Base-by-base conservation (phyloP, 1,284 basidiomycete genomes). In the Sporisorium sorghi region DNA sequence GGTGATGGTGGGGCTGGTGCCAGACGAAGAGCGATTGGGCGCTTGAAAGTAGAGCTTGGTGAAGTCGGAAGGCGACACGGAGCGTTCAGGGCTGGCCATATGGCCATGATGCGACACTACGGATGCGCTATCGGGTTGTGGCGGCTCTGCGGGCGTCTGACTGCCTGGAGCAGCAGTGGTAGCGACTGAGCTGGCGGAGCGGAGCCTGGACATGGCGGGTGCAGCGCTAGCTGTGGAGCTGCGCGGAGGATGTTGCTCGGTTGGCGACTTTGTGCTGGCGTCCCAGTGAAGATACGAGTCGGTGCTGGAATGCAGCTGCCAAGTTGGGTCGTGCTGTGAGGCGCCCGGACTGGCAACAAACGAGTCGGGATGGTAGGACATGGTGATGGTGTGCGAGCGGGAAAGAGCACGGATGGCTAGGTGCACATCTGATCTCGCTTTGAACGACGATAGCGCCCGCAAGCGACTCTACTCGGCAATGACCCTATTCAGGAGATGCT, bases 221-320 rank as follows among this genome's bases (percentile, higher is more conserved):
- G 56, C 51, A 19, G 56, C 42, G 56, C 19, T 44, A 12, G 61
- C 3, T 19, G 43, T 44, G 3, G 67, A 58, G 19, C 14, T 55
- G 30, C 14, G 37, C 28, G 28, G 12, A 32, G 32, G 21, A 35
- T 21, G 39, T 32, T 53, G 61, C 23, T 59, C 56, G 10, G 19
- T 17, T 2, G 62, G 58, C 39, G 68, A 40, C 51, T 58, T 65
- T 11, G 44, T 10, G 7, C 33, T 56, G 33, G 55, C 37, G 44
- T 59, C 46, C 65, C 64, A 73, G 28, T 63, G 53, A 26, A 66
- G 62, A 26, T 74, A 74, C 7, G 66, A 69, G 49, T 74, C 72
- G 43, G 66, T 74, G 56, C 72, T 74, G 19, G 72, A 74, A 24
- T 74, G 66, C 21, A 69, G 26, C 24, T 69, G 61, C 72, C 66